A percentile compares a stretch with the other conserved stretches of the same genome.
Conservation (phyloP, 495 filamentous ascomycete genomes). For the Talaromyces thailandensis region DNA sequence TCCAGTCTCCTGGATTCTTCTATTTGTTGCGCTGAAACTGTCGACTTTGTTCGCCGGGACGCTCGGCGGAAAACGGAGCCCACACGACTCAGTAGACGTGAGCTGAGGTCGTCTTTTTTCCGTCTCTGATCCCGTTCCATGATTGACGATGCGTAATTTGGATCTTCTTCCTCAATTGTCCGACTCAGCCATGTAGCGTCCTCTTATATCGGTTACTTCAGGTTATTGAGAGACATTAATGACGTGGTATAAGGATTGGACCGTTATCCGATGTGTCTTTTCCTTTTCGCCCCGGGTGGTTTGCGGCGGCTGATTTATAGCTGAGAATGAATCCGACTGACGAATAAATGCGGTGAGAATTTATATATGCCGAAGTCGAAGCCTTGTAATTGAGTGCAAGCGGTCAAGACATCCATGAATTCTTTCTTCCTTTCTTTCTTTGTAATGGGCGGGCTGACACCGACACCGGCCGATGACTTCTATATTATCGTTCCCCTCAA, state of each 20-base stretch:
- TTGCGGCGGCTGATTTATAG: background rate
- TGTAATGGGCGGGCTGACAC: background rate
- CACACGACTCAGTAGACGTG: background rate
- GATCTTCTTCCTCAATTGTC: background rate
- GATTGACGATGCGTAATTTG: background rate
- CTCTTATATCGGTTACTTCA: background rate
- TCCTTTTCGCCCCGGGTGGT: background rate
- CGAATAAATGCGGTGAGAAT: background rate
- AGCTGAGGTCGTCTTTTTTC: slow-evolving; percentile 1
- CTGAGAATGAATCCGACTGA: background rate
- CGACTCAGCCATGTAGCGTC: background rate
- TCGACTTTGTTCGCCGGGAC: slow-evolving; percentile 1
- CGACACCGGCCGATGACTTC: background rate
- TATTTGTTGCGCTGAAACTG: background rate
- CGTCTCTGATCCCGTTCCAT: slow-evolving; percentile 1
- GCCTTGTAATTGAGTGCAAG: background rate
- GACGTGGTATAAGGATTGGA: background rate
- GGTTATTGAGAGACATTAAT: background rate
- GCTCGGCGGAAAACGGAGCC: slow-evolving; percentile 4
- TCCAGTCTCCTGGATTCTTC: background rate
- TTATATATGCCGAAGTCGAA: background rate
- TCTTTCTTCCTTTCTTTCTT: background rate
- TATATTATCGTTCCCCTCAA: background rate
- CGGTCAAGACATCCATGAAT: background rate
- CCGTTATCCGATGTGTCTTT: background rate